These are phyloP conservation scores for Inga leiocalycina DNA, from an alignment of 306 rosid genomes.

Conservation along the genomic window DNA sequence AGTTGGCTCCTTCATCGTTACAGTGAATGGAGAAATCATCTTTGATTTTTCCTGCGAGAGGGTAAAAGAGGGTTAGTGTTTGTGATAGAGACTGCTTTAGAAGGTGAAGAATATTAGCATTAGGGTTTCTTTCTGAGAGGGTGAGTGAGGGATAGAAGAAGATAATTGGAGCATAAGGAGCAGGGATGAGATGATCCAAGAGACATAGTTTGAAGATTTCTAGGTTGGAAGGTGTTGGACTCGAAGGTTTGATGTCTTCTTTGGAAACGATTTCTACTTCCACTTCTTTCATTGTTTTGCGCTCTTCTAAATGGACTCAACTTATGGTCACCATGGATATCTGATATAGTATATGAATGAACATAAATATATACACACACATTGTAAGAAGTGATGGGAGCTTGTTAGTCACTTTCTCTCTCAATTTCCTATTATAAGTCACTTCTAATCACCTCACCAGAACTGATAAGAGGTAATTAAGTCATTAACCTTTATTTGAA, in stretches of 20 bases:
- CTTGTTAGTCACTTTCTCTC: not conserved
- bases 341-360: not conserved
- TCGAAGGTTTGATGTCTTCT: conserved; percentile 43
- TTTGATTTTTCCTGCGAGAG: conserved; percentile 54
- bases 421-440: no score
- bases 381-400: not conserved
- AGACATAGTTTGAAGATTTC: conserved; percentile 38
- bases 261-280: conserved; percentile 40
- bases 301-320: not conserved
- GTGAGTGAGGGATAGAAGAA: conserved; percentile 18
- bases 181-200: conserved; percentile 42
- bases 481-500: no score
- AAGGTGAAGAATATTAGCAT: not conserved
- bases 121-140: not conserved
- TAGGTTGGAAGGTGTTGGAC: conserved; percentile 43
- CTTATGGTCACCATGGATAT: not conserved
- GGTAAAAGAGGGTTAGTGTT: conserved; percentile 49
- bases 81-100: conserved; percentile 51
- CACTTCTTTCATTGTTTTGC: not conserved
- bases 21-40: conserved; percentile 42
- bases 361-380: not conserved
- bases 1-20: conserved; percentile 48
- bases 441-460: no score
- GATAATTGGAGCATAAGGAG: conserved; percentile 32
- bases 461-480: no score